phyloP scores from a whole-genome alignment of 805 yeast species.

The Candida ipomoeae region DNA sequence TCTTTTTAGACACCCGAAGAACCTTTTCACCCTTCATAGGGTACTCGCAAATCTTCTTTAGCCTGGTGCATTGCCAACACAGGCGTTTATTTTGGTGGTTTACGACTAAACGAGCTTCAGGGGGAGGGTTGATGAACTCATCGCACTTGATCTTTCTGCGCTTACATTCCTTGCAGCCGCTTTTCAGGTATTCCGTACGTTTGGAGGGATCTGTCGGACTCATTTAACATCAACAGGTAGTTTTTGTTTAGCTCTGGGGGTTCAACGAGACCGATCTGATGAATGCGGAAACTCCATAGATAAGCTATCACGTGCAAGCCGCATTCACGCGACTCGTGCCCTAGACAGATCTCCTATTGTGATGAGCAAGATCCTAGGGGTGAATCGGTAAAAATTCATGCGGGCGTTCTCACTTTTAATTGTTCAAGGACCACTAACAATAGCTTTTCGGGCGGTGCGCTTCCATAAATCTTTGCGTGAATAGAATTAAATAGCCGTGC shows the following conservation, averaged over 20 bases:
- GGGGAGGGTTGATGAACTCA: slow-evolving; percentile 21
- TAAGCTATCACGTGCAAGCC: slow-evolving; percentile 2
- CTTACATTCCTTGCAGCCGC: slow-evolving; percentile 42
- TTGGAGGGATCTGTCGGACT: not conserved
- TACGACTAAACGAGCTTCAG: slow-evolving; percentile 10
- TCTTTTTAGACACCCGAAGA: slow-evolving; percentile 13
- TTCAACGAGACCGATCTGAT: not conserved
- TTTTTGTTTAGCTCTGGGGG: not conserved
- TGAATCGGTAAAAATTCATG: no score
- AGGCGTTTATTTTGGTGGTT: slow-evolving; percentile 22
- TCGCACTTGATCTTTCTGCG: slow-evolving; percentile 42
- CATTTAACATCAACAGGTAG: slow-evolving; percentile 1
- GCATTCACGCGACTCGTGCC: not conserved
- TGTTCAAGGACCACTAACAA: no score
- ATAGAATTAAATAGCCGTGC: not conserved
- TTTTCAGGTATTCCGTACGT: slow-evolving; percentile 29
- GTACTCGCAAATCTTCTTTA: slow-evolving; percentile 33
- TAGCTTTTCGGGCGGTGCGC: not conserved
- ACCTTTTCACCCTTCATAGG: slow-evolving; percentile 36
- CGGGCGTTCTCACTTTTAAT: no score
- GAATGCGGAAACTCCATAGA: not conserved
- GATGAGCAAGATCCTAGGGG: not conserved
- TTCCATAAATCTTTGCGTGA: not conserved
- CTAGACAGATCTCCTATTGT: not conserved
- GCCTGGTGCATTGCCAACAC: slow-evolving; percentile 34